Evolutionary conservation across 495 filamentous ascomycete species (phyloP), one percentile per base, ranked within the genome.

Genomic region (Aspergillus leporis): DNA sequence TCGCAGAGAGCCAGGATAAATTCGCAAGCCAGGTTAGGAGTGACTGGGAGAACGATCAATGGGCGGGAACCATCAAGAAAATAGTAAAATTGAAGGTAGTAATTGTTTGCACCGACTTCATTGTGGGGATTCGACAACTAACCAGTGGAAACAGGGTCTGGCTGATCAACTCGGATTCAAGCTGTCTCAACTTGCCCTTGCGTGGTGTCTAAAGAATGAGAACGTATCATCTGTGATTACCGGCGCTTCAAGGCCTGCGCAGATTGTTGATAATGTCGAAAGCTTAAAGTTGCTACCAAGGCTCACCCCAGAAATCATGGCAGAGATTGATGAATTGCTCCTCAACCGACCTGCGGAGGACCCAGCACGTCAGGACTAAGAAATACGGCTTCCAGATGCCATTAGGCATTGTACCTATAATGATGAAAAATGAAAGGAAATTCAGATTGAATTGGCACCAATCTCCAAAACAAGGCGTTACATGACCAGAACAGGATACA

Each of bases 161-260:
- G 90, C 90, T 8, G 79, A 90, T 23, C 78, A 83, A 62, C 74
- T 93, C 25, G 86, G 85, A 12, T 74, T 88, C 55, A 84, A 80
- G 51, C 80, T 84, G 61, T 83, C 86, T 28, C 82, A 85, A 59
- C 75, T 94, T 56, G 87, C 90, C 0, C 75, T 92, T 46, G 91
- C 90, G 9, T 94, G 90, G 90, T 84, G 90, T 58, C 72, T 93
- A 52, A 88, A 85, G 73, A 93, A 94, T 66, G 80, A 81, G 25
- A 82, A 90, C 57, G 83, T 95, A 58, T 86, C 82, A 46, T 85
- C 82, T 4, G 87, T 89, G 61, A 92, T 94, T 71, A 90, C 86
- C 1, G 91, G 90, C 18, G 90, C 90, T 1, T 89, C 86, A 61
- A 78, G 79, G 49, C 78, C 84, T 13, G 83, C 87, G 74, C 90